These are phyloP conservation scores for Pseudohalonectria lignicola DNA, from an alignment of 2,329 filamentous ascomycete species.

Conservation along the genomic window DNA sequence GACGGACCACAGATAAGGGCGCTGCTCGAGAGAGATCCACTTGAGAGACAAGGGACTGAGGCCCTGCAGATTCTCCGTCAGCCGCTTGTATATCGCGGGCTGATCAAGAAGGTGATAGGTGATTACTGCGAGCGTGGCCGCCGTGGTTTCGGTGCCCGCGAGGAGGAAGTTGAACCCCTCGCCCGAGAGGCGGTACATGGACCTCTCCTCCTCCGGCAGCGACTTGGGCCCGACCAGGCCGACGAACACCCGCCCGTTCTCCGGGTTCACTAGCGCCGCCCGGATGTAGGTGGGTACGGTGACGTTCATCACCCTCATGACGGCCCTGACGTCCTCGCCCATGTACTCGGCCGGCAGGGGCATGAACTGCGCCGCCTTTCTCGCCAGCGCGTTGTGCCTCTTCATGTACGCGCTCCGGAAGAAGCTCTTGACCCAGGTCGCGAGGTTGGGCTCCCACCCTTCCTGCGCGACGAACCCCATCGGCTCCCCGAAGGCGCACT, in stretches of 20 bases:
- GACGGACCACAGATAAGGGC: slow-evolving; percentile 22
- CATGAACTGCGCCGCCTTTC: slow-evolving; percentile 14
- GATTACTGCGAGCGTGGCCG: slow-evolving; percentile 14
- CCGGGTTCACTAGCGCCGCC: slow-evolving; percentile 6
- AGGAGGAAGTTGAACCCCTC: slow-evolving; percentile 24
- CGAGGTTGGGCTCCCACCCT: slow-evolving; percentile 21
- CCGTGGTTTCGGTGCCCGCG: slow-evolving; percentile 27
- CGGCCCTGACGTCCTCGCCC: slow-evolving; percentile 6
- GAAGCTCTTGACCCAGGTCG: slow-evolving; percentile 20
- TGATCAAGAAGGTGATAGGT: slow-evolving; percentile 17
- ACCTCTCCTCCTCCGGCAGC: slow-evolving; percentile 24
- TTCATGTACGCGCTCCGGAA: slow-evolving; percentile 20
- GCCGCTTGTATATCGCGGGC: slow-evolving; percentile 10
- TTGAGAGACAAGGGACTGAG: slow-evolving; percentile 9
- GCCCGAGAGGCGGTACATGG: slow-evolving; percentile 18
- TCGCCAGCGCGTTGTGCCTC: slow-evolving; percentile 16
- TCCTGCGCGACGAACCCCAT: slow-evolving; percentile 10
- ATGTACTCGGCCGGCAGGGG: slow-evolving; percentile 13
- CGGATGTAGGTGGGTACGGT: slow-evolving; percentile 9
- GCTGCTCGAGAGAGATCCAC: slow-evolving; percentile 21
- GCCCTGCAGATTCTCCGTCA: slow-evolving; percentile 15
- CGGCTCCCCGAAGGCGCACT: slow-evolving; percentile 15
- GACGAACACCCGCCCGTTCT: slow-evolving; percentile 2
- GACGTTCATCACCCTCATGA: slow-evolving; percentile 8
- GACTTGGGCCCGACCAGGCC: background rate